Conservation (phyloP, 257 asterid genomes). For the Solanum megistacrolobum region DNA sequence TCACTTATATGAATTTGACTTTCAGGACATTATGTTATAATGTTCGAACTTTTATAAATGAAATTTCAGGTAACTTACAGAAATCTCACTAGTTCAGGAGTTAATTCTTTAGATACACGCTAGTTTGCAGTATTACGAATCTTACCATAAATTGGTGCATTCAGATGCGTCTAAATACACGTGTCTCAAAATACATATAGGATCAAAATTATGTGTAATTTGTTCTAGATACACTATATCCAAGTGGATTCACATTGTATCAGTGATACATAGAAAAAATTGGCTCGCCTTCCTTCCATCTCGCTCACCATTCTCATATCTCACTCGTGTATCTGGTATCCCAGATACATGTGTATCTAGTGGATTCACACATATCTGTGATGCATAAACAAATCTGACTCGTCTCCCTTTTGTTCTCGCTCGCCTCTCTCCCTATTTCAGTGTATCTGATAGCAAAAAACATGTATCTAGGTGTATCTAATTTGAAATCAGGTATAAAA, state of each 20-base stretch:
- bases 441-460: no score
- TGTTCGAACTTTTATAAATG: no score
- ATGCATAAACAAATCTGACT: no score
- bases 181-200: fast-evolving
- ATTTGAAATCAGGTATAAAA: no score
- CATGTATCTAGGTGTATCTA: fast-evolving
- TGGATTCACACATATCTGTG: fast-evolving
- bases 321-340: fast-evolving
- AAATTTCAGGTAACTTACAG: background rate
- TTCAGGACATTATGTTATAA: background rate
- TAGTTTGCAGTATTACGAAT: background rate
- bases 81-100: fast-evolving
- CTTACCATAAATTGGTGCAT: background rate
- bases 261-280: background rate
- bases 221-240: no score
- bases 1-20: background rate
- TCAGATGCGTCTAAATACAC: no score
- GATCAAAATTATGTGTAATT: background rate
- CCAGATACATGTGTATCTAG: background rate
- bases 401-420: background rate
- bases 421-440: background rate
- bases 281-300: background rate
- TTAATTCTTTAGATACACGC: fast-evolving
- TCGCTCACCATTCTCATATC: background rate
- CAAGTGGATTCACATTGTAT: background rate